Evolutionary conservation across 192 early-diverging fungal genomes (phyloP), one percentile per base, ranked within the genome.

Genomic region (Coemansia pectinata): DNA sequence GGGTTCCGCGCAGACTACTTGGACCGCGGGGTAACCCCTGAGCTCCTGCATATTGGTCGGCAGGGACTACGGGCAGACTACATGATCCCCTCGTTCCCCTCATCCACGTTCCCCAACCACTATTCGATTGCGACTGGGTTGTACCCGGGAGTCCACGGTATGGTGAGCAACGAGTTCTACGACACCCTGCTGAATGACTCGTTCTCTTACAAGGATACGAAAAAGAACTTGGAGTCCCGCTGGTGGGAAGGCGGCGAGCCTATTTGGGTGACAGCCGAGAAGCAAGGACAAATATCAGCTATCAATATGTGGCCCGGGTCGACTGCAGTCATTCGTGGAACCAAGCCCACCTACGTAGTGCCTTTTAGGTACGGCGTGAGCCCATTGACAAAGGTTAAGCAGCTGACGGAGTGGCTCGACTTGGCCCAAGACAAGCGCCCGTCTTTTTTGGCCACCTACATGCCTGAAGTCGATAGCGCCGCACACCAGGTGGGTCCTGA

Each of bases 241-340:
- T 98, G 95, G 95, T 98, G 95, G 94, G 70, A 76, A 7, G 86
- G 87, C 33, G 95, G 93, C 15, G 92, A 95, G 75, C 94, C 94
- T 67, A 92, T 98, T 36, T 98, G 96, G 96, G 87, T 91, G 45
- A 95, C 95, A 0, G 86, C 90, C n/a, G 90, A 88, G 14, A 87
- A 84, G 38, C 90, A 94, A 63, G 88, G 88, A 8, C 71, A 90
- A 47, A 69, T 69, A 50, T 85, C 92, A 0, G 95, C 85, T 6
- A 89, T 94, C 7, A 85, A 91, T 65, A 96, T 96, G 93, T 98
- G 95, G 95, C 92, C 91, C 3, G 93, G 92, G n/a, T 88, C 88
- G 5, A 85, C 87, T 15, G 84, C 93, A 0, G 57, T 75, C 3
- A 86, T 92, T 31, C 66, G 81, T 45, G 76, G 82, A 0, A 62